Conservation (phyloP, 2,329 filamentous ascomycete species). For the Trichoderma pleuroti region DNA sequence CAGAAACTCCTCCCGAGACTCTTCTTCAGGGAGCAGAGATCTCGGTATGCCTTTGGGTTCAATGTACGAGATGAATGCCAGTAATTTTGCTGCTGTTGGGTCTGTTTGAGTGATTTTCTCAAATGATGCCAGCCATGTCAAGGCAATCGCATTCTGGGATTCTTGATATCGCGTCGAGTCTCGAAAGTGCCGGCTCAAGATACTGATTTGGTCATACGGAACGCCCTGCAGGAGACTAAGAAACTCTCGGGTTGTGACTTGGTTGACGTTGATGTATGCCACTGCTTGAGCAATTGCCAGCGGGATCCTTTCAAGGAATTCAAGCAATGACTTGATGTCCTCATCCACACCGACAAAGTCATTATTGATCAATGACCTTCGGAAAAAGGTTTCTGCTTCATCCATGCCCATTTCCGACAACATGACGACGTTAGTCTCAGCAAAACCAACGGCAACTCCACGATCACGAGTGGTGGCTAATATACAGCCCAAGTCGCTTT, state of each 20-base stretch:
- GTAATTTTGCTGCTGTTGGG: slow-evolving; percentile 31
- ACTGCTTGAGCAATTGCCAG: slow-evolving; percentile 39
- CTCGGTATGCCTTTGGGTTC: slow-evolving; percentile 36
- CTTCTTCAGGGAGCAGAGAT: slow-evolving; percentile 28
- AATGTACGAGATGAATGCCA: slow-evolving; percentile 38
- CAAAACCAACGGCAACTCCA: slow-evolving; percentile 30
- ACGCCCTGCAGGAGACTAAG: slow-evolving; percentile 27
- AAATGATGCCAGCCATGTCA: slow-evolving; percentile 40
- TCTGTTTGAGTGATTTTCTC: slow-evolving; percentile 32
- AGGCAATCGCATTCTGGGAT: slow-evolving; percentile 32
- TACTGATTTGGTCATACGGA: slow-evolving; percentile 29
- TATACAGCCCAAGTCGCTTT: slow-evolving; percentile 28
- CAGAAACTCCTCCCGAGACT: not conserved
- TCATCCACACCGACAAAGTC: not conserved
- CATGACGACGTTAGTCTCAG: slow-evolving; percentile 26
- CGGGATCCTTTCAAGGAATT: slow-evolving; percentile 37
- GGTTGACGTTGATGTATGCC: slow-evolving; percentile 36
- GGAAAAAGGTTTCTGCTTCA: slow-evolving; percentile 30
- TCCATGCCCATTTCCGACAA: slow-evolving; percentile 29
- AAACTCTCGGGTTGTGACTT: slow-evolving; percentile 28
- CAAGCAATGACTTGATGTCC: slow-evolving; percentile 26
- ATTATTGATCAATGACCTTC: slow-evolving; percentile 24
- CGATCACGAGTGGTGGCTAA: slow-evolving; percentile 35
- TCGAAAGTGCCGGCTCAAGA: slow-evolving; percentile 33
- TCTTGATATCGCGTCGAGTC: slow-evolving; percentile 31